Evolutionary conservation across 352 stramenopile species (phyloP).

Genomic region (Phytophthora uliginosa): DNA sequence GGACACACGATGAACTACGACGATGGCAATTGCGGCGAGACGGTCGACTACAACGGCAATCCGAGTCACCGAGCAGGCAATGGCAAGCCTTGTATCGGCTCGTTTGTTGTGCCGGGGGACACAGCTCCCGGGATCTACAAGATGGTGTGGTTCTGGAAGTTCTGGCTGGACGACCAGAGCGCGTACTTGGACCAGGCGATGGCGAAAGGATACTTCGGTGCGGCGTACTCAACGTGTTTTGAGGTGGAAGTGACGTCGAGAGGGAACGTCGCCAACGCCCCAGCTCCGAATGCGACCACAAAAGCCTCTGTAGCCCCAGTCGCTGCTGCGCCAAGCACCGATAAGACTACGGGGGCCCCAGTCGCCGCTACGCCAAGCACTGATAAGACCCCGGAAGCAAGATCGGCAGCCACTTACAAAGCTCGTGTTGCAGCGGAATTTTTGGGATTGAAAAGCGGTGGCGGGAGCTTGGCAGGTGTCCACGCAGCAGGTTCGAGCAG

Average conservation of each 20-base stretch:
- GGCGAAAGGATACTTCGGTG: slow-evolving; percentile 59
- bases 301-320: not conserved
- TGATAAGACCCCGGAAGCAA: not conserved
- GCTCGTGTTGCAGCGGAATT: slow-evolving; percentile 14
- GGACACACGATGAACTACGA: slow-evolving; percentile 52
- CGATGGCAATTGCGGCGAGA: slow-evolving; percentile 65
- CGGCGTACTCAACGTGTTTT: slow-evolving; percentile 66
- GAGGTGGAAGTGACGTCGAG: slow-evolving; percentile 48
- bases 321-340: no score
- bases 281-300: not conserved
- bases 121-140: slow-evolving; percentile 55
- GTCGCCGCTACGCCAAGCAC: no score
- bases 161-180: slow-evolving; percentile 51
- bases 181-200: slow-evolving; percentile 55
- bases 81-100: slow-evolving; percentile 58
- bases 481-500: slow-evolving; percentile 20
- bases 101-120: slow-evolving; percentile 49
- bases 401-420: slow-evolving; percentile 8
- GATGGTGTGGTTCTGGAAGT: slow-evolving; percentile 75
- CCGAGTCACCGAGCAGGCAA: slow-evolving; percentile 53
- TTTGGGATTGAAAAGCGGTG: slow-evolving; percentile 5
- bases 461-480: slow-evolving; percentile 22
- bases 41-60: slow-evolving; percentile 47
- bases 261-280: not conserved
- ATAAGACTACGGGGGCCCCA: not conserved